phyloP scores from a whole-genome alignment of 1,139 yeast species.

The Candida sojae region DNA sequence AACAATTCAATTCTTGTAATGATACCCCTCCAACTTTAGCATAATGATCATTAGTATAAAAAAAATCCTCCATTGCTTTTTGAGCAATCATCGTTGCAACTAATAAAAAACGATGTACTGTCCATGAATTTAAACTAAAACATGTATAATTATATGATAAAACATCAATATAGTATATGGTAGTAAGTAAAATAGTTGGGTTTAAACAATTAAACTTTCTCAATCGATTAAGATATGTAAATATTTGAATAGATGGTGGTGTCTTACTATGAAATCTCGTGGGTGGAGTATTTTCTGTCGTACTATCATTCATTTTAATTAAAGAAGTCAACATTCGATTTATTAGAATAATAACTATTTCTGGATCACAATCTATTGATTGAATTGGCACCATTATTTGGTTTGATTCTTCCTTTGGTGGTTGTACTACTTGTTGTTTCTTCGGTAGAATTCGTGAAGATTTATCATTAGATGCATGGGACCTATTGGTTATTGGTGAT shows the following conservation, averaged over 20 bases:
- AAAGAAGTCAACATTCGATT: conserved; percentile 79
- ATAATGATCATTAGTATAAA: conserved; percentile 90
- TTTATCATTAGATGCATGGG: background rate
- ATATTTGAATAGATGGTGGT: conserved; percentile 84
- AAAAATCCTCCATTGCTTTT: conserved; percentile 91
- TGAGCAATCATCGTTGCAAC: conserved; percentile 92
- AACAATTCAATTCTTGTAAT: conserved; percentile 76
- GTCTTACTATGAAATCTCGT: conserved; percentile 93
- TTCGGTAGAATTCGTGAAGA: background rate
- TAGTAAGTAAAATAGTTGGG: conserved; percentile 74
- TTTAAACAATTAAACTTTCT: conserved; percentile 85
- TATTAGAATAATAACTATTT: conserved; percentile 69
- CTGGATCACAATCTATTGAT: conserved; percentile 67
- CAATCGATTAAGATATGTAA: conserved; percentile 73
- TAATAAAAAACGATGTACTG: conserved; percentile 87
- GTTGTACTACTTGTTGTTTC: background rate
- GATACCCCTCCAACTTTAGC: conserved; percentile 97
- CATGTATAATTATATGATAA: conserved; percentile 75
- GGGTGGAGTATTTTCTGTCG: conserved; percentile 32
- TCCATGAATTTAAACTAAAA: conserved; percentile 84
- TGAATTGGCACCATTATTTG: conserved; percentile 46
- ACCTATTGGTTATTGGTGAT: background rate
- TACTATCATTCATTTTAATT: conserved; percentile 65
- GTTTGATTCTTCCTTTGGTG: conserved; percentile 1
- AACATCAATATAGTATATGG: conserved; percentile 87